Percentiles rank a stretch among this genome's conserved stretches.
Evolutionary conservation across 441 rosid genomes (phyloP).

Genomic region (Manihot esculenta): DNA sequence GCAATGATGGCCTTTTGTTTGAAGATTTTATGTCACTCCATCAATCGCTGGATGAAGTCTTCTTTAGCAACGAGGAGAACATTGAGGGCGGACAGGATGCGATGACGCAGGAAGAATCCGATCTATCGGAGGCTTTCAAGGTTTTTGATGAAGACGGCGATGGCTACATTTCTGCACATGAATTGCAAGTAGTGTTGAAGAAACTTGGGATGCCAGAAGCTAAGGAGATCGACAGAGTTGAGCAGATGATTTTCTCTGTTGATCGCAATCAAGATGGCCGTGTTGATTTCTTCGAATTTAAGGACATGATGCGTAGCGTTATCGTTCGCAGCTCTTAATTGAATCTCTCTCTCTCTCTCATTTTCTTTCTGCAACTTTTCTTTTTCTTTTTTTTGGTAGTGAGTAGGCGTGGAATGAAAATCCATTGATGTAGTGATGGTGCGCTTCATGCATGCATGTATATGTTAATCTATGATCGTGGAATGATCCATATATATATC

Average conservation of each 20-base stretch:
- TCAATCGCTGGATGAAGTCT: slow-evolving; percentile 50
- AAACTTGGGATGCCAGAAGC: slow-evolving; percentile 79
- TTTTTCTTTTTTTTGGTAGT: background rate
- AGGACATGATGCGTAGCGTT: slow-evolving; percentile 82
- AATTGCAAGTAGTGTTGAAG: slow-evolving; percentile 65
- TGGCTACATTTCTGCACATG: slow-evolving; percentile 73
- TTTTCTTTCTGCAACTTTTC: background rate
- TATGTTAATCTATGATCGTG: background rate
- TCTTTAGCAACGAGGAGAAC: slow-evolving; percentile 34
- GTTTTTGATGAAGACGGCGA: slow-evolving; percentile 94
- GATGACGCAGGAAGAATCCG: slow-evolving; percentile 51
- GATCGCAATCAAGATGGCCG: slow-evolving; percentile 77
- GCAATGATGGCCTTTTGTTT: slow-evolving; percentile 51
- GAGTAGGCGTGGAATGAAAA: too few relatives aligned
- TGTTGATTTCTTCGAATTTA: slow-evolving; percentile 87
- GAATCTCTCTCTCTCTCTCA: background rate
- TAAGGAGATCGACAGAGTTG: slow-evolving; percentile 60
- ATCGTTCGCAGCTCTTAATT: slow-evolving; percentile 45
- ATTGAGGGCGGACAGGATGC: background rate
- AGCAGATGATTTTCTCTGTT: slow-evolving; percentile 77
- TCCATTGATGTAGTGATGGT: too few relatives aligned
- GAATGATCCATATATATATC: too few relatives aligned
- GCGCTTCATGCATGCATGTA: background rate
- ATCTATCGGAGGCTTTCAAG: slow-evolving; percentile 80
- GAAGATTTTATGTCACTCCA: slow-evolving; percentile 70